phyloP scores from a whole-genome alignment of 768 basidiomycete species.

The Boletus bicolor region DNA sequence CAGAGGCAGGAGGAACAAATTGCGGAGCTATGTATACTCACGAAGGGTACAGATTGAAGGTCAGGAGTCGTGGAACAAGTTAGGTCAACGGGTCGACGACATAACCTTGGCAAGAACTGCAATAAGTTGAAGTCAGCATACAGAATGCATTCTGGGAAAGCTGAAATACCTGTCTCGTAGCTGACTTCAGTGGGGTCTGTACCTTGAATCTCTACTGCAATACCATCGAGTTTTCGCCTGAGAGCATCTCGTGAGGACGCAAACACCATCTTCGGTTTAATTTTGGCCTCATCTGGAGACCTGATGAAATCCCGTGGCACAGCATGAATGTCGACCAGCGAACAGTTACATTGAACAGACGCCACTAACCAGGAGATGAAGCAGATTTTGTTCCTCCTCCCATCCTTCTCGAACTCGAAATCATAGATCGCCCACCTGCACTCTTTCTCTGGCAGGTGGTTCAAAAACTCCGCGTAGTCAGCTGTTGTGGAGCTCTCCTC shows the following conservation, averaged over 20 bases:
- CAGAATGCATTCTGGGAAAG: not conserved
- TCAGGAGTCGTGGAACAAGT: not conserved
- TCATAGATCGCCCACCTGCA: slow-evolving; percentile 92
- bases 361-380: slow-evolving; percentile 82
- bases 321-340: not conserved
- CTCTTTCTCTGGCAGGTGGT: slow-evolving; percentile 64
- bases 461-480: slow-evolving; percentile 72
- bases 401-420: slow-evolving; percentile 76
- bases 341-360: not conserved
- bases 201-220: slow-evolving; percentile 81
- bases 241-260: slow-evolving; percentile 89
- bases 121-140: slow-evolving; percentile 3
- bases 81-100: slow-evolving; percentile 14
- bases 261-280: slow-evolving; percentile 92
- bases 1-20: not conserved
- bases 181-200: slow-evolving; percentile 73
- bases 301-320: slow-evolving; percentile 38
- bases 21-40: slow-evolving; percentile 11
- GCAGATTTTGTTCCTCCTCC: slow-evolving; percentile 80
- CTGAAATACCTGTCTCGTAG: slow-evolving; percentile 59
- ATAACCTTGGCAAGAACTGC: slow-evolving; percentile 19
- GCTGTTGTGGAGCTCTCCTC: slow-evolving; percentile 51
- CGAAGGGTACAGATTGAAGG: slow-evolving; percentile 5
- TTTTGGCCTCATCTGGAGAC: slow-evolving; percentile 81
- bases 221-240: slow-evolving; percentile 69